phyloP scores from a whole-genome alignment of 2,329 filamentous ascomycete genomes.

The Phialophora verrucosa region DNA sequence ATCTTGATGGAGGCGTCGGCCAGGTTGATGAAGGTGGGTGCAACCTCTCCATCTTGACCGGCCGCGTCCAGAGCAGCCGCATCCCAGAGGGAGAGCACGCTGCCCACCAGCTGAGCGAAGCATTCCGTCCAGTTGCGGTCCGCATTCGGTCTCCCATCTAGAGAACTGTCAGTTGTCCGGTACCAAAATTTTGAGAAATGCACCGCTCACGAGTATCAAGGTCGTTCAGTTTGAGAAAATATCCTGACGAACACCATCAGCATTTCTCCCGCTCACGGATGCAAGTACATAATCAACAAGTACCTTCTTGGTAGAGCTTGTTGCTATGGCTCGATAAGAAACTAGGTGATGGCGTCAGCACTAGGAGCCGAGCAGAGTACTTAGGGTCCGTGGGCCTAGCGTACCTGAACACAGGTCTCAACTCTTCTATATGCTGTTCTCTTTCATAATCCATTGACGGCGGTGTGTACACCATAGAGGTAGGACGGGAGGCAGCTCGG shows the following conservation, averaged over 20 bases:
- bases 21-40: conserved; percentile 93
- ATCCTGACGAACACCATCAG: conserved; percentile 54
- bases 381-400: conserved; percentile 2
- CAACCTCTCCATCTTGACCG: conserved; percentile 80
- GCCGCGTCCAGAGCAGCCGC: conserved; percentile 87
- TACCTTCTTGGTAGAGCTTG: conserved; percentile 90
- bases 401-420: conserved; percentile 84
- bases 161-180: conserved; percentile 3
- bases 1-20: conserved; percentile 98
- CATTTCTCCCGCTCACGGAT: conserved; percentile 4
- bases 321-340: conserved; percentile 94
- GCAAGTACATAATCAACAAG: conserved; percentile 7
- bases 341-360: conserved; percentile 26
- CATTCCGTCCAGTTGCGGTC: conserved; percentile 95
- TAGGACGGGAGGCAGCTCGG: conserved; percentile 31
- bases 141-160: conserved; percentile 83
- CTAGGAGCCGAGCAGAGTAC: conserved; percentile 9
- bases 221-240: conserved; percentile 95
- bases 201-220: conserved; percentile 79
- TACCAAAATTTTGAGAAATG: not conserved
- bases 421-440: conserved; percentile 81
- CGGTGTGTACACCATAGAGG: conserved; percentile 52
- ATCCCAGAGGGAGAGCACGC: conserved; percentile 94
- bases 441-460: conserved; percentile 82
- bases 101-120: conserved; percentile 95